Base-by-base conservation (phyloP, 139 green algal species). In the Coelastrella sp. region DNA sequence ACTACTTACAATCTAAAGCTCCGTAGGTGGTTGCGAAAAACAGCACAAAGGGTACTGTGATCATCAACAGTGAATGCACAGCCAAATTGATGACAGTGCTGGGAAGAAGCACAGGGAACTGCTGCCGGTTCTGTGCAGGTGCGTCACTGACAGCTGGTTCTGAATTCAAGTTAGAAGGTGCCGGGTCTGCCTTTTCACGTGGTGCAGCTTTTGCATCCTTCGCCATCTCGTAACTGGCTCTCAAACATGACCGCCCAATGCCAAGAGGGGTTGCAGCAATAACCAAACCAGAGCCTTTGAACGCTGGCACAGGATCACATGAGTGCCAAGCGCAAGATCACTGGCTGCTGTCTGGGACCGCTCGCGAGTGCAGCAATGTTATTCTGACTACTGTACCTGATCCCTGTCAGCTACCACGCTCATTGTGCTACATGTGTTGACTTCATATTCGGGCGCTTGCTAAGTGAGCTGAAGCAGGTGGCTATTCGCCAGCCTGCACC, bases 61-160 rank as follows among this genome's bases (percentile, higher is more conserved):
- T 78, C 88, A 91, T 91, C 80, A 91, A 80, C 80, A 91, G 23
- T 13, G 71, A 85, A 80, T 91, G 88, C 56, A 91, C 71, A 54
- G 80, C 80, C 16, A 91, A 75, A 71, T 91, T 91, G 80, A 91
- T 61, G 19, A 83, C 86, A 60, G 74, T 83, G 75, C 86, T 83
- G 4, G 86, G 86, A 16, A 23, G 16, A 23, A 90, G 16, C 16
- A 59, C 7, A 68, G 73, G 22, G 23, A 3, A 10, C 60, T 86
- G 80, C 78, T 84, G 78, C 54, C 74, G 57, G 0, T 59, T 7
- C 23, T 19, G 22, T 17, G 74, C 8, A 5, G 23, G 6, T 4
- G 22, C 8, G 20, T 58, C 74, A 80, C 8, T 3, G n/a, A 2
- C 6, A 17, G 3, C 58, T 13, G 13, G 7, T 20, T 80, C 20